Percentiles rank a stretch among this genome's conserved stretches.
phyloP scores from a whole-genome alignment of 2,329 filamentous ascomycete genomes.

The Graphilbum fragrans region DNA sequence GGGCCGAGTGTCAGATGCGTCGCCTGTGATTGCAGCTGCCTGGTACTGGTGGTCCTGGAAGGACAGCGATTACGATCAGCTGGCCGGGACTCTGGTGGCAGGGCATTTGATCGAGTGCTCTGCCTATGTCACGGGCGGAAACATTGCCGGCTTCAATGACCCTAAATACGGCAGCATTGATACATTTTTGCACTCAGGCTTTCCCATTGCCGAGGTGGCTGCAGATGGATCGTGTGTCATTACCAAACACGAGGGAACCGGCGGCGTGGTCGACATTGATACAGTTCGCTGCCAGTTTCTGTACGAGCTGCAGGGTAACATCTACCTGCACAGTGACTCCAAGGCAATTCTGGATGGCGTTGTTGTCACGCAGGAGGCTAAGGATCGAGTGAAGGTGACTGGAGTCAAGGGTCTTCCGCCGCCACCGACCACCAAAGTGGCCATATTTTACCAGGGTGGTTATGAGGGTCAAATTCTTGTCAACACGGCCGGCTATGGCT shows the following conservation, averaged over 20 bases:
- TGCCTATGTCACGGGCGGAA: slow-evolving; percentile 17
- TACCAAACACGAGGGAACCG: slow-evolving; percentile 13
- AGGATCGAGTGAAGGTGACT: slow-evolving; percentile 22
- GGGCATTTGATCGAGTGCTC: slow-evolving; percentile 15
- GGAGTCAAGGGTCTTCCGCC: slow-evolving; percentile 29
- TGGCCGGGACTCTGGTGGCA: slow-evolving; percentile 12
- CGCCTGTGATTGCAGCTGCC: slow-evolving; percentile 10
- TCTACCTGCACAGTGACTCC: slow-evolving; percentile 23
- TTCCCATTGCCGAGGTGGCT: slow-evolving; percentile 8
- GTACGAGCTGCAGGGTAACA: slow-evolving; percentile 23
- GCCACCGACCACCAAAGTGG: slow-evolving; percentile 36
- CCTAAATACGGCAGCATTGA: slow-evolving; percentile 4
- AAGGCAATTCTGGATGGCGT: slow-evolving; percentile 19
- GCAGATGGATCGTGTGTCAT: slow-evolving; percentile 6
- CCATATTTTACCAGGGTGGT: slow-evolving; percentile 30
- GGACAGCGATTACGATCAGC: slow-evolving; percentile 8
- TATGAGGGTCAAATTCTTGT: slow-evolving; percentile 17
- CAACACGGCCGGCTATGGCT: slow-evolving; percentile 31
- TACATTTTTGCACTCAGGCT: slow-evolving; percentile 13
- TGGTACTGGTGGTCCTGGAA: slow-evolving; percentile 13
- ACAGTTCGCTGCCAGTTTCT: slow-evolving; percentile 17
- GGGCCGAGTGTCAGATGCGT: slow-evolving; percentile 11
- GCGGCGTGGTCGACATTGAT: slow-evolving; percentile 13
- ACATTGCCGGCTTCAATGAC: slow-evolving; percentile 17
- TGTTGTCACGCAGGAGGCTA: slow-evolving; percentile 29